Percentiles rank a stretch among this genome's conserved stretches.
These are phyloP conservation scores for Lipomyces spencermartinsiae DNA, from an alignment of 805 yeast genomes.

Conservation along the genomic window DNA sequence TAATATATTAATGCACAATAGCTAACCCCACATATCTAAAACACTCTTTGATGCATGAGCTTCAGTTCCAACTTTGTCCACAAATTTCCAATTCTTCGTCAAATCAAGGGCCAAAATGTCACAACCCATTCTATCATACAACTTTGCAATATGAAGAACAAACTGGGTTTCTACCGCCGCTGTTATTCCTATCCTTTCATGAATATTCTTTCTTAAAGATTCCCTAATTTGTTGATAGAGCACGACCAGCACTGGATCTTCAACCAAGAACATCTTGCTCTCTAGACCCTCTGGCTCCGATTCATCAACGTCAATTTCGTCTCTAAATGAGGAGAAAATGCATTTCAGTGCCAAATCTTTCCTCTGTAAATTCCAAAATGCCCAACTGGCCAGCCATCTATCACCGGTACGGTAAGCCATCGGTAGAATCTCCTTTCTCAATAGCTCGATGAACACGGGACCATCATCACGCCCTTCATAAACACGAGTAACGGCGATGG, in stretches of 20 bases:
- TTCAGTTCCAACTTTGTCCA: conserved; percentile 13
- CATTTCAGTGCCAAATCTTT: conserved; percentile 59
- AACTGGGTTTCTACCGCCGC: conserved; percentile 61
- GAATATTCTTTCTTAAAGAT: conserved; percentile 56
- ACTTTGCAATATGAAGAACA: conserved; percentile 65
- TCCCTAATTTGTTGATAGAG: conserved; percentile 68
- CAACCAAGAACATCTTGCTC: conserved; percentile 54
- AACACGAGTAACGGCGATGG: conserved; percentile 79
- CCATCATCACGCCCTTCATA: conserved; percentile 67
- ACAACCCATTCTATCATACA: conserved; percentile 90
- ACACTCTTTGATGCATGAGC: conserved; percentile 19
- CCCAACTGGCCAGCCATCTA: conserved; percentile 83
- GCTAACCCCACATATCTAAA: conserved; percentile 29
- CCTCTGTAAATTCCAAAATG: conserved; percentile 68
- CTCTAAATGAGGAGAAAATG: conserved; percentile 24
- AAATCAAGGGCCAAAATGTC: conserved; percentile 73
- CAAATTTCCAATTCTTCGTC: conserved; percentile 71
- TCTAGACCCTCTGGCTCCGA: conserved; percentile 11
- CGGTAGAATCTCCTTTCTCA: conserved; percentile 61
- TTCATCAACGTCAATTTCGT: conserved; percentile 17
- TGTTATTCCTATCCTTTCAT: conserved; percentile 56
- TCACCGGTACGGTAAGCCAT: conserved; percentile 66
- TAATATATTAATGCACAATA: background rate
- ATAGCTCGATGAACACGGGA: conserved; percentile 56
- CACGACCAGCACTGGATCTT: conserved; percentile 81